Evolutionary conservation across 2,329 filamentous ascomycete species (phyloP).

Genomic region (Fusarium chlamydosporum): DNA sequence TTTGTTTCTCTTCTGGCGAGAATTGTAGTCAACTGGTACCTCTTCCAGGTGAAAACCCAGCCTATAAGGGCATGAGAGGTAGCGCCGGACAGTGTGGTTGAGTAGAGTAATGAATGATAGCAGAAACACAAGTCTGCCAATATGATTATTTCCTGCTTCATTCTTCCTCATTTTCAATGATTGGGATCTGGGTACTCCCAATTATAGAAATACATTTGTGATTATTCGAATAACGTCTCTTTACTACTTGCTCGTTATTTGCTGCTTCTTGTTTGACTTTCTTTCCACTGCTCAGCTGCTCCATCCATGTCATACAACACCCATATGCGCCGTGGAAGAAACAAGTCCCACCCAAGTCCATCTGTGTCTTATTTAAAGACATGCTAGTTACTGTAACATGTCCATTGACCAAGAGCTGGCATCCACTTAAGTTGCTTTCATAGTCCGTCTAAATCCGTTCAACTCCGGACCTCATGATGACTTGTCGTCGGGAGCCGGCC

Average conservation of each 20-base stretch:
- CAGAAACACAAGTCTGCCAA: neutral
- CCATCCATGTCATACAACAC: neutral
- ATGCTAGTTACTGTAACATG: neutral
- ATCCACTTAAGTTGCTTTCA: conserved; percentile 1
- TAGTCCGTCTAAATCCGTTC: conserved; percentile 30
- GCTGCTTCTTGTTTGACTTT: neutral
- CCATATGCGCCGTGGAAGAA: neutral
- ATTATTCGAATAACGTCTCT: neutral
- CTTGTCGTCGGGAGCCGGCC: conserved; percentile 38
- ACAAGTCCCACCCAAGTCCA: too few relatives aligned
- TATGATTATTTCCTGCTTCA: neutral
- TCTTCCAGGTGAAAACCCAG: too few relatives aligned
- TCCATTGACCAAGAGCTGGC: neutral
- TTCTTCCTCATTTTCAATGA: neutral
- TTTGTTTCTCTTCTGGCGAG: neutral
- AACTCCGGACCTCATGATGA: conserved; percentile 35
- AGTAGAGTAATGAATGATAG: neutral
- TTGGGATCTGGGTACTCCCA: neutral
- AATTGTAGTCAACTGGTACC: neutral
- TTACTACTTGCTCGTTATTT: neutral
- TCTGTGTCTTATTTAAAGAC: too few relatives aligned
- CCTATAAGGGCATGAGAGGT: neutral
- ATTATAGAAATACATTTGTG: neutral
- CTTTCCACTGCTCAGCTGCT: neutral
- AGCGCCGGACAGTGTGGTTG: neutral